phyloP scores from a whole-genome alignment of 1,139 yeast genomes.

The Magnusiomyces magnusii region DNA sequence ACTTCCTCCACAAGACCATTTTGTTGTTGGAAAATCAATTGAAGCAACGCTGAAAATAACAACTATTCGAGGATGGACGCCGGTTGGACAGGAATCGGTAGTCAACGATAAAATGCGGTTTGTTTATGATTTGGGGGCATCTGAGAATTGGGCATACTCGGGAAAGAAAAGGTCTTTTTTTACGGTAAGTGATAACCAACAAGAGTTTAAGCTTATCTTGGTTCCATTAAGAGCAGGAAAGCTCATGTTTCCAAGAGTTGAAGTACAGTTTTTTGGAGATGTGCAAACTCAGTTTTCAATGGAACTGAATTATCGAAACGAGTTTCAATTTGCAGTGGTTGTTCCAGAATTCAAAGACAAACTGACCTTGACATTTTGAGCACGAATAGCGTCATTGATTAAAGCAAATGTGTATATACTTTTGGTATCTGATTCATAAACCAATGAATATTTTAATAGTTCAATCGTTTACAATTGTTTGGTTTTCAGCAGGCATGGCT shows the following conservation, averaged over 20 bases:
- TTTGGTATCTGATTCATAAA: background rate
- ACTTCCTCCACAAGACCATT: conserved; percentile 32
- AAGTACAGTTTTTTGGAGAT: conserved; percentile 21
- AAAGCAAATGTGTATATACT: background rate
- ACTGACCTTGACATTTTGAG: conserved; percentile 35
- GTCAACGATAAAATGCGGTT: conserved; percentile 22
- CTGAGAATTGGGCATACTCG: conserved; percentile 60
- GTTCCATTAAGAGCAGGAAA: conserved; percentile 76
- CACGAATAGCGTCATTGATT: background rate
- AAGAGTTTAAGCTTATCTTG: conserved; percentile 41
- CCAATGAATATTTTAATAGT: too few species aligned
- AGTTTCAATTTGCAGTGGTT: conserved; percentile 60
- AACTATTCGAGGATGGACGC: conserved; percentile 43
- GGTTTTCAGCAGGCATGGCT: too few species aligned
- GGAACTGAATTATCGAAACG: conserved; percentile 61
- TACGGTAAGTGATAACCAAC: conserved; percentile 21
- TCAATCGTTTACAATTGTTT: too few species aligned
- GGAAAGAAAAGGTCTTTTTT: conserved; percentile 52
- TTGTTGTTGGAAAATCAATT: conserved; percentile 59
- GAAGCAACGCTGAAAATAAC: conserved; percentile 38
- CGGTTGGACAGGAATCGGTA: conserved; percentile 11
- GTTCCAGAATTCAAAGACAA: conserved; percentile 57
- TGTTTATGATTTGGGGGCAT: conserved; percentile 36
- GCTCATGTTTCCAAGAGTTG: conserved; percentile 54
- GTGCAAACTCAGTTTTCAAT: conserved; percentile 39